phyloP scores from a whole-genome alignment of 805 yeast species.

The Yamadazyma olivae region DNA sequence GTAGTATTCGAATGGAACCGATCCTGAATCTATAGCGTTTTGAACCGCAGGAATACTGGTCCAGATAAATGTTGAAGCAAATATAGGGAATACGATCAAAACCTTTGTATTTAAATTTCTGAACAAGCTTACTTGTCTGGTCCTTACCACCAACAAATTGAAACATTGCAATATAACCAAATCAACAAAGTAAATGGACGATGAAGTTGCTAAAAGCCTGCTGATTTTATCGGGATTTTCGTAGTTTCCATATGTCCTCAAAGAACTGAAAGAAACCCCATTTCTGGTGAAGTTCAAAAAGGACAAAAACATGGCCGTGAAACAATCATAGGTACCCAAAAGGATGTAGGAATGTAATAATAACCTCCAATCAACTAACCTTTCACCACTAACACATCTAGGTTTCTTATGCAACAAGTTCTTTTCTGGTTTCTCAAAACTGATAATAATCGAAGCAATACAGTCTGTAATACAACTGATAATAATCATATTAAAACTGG shows the following conservation, averaged over 20 bases:
- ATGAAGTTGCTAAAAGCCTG: conserved; percentile 22
- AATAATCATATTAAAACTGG: conserved; percentile 51
- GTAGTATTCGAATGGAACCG: conserved; percentile 44
- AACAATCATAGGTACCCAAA: conserved; percentile 39
- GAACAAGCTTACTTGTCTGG: conserved; percentile 39
- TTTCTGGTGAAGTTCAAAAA: conserved; percentile 34
- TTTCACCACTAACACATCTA: conserved; percentile 39
- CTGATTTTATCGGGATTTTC: conserved; percentile 8
- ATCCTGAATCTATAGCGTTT: conserved; percentile 28
- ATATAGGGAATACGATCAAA: conserved; percentile 30
- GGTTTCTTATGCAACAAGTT: conserved; percentile 42
- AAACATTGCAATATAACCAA: conserved; percentile 48
- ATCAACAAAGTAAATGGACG: conserved; percentile 44
- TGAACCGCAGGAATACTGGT: conserved; percentile 42
- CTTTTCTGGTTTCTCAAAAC: conserved; percentile 42
- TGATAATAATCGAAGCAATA: conserved; percentile 41
- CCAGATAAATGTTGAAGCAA: conserved; percentile 39
- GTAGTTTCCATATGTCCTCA: conserved; percentile 34
- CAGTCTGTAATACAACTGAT: conserved; percentile 49
- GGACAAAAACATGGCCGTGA: conserved; percentile 38
- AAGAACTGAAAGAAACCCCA: conserved; percentile 31
- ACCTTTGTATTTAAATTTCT: conserved; percentile 37
- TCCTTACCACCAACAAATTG: conserved; percentile 42
- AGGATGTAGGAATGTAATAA: conserved; percentile 41
- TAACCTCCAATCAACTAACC: conserved; percentile 36